Evolutionary conservation across 2,329 filamentous ascomycete species (phyloP).

Genomic region (Hymenoscyphus fructigenus): DNA sequence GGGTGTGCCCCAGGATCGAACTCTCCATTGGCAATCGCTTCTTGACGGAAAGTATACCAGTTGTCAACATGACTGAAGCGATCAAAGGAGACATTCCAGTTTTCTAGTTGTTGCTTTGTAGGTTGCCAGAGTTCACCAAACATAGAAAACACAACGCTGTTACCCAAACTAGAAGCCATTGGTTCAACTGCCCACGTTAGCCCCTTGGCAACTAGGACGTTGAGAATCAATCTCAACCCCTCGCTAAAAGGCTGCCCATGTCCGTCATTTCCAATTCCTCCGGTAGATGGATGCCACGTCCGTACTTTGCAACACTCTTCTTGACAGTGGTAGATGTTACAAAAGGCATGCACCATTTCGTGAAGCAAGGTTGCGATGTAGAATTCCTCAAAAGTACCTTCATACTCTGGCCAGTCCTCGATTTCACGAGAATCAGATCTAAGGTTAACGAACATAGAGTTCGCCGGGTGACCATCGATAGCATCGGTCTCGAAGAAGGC

Average conservation of each 20-base stretch:
- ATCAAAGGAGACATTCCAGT: neutral
- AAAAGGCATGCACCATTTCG: neutral
- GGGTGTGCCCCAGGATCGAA: neutral
- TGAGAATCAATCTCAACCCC: neutral
- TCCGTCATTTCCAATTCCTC: neutral
- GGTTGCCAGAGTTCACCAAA: neutral
- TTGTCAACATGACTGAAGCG: neutral
- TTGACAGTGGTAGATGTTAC: slow-evolving; percentile 2
- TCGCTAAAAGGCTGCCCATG: neutral
- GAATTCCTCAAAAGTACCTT: neutral
- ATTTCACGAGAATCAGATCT: neutral
- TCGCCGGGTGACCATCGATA: neutral
- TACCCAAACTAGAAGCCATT: neutral
- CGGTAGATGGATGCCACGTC: neutral
- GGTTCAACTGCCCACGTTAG: neutral
- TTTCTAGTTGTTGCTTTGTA: neutral
- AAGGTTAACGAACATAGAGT: neutral
- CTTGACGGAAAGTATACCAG: neutral
- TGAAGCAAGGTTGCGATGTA: neutral
- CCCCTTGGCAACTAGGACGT: neutral
- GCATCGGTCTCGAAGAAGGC: neutral
- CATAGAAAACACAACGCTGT: neutral
- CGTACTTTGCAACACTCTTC: neutral
- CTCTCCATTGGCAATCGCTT: neutral
- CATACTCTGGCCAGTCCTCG: neutral